Percentiles rank a stretch among this genome's conserved stretches.
These are phyloP conservation scores for Conticribra weissflogii DNA, from an alignment of 108 stramenopile genomes.

Conservation along the genomic window DNA sequence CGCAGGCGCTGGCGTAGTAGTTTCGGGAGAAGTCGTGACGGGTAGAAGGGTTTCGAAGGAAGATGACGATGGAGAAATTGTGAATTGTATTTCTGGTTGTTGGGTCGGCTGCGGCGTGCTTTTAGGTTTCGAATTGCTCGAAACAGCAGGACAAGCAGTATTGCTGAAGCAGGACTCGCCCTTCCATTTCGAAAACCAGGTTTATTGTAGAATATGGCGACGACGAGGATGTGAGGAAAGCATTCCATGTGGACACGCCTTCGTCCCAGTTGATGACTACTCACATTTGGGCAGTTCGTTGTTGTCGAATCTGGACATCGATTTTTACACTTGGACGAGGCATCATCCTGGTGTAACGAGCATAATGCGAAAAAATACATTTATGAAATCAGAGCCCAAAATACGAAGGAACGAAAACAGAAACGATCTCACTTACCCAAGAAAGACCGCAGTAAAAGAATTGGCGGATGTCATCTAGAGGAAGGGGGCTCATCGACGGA, in stretches of 20 bases:
- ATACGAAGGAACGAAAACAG: not conserved
- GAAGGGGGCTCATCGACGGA: conserved; percentile 9
- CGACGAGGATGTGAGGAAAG: too few species aligned
- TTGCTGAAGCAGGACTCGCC: not conserved
- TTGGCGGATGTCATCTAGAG: conserved; percentile 1
- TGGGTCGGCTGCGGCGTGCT: too few species aligned
- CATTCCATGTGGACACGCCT: too few species aligned
- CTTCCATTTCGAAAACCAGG: too few species aligned
- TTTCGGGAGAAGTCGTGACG: too few species aligned
- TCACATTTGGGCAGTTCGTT: not conserved
- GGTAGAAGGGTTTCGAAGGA: too few species aligned
- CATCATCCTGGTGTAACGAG: not conserved
- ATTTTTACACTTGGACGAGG: not conserved
- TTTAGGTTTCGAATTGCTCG: conserved; percentile 4
- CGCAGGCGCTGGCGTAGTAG: not conserved
- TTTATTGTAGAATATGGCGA: too few species aligned
- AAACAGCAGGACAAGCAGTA: conserved; percentile 12
- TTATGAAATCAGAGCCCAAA: not conserved
- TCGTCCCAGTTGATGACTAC: not conserved
- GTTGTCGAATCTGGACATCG: conserved; percentile 5
- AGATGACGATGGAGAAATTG: too few species aligned
- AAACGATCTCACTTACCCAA: conserved; percentile 7
- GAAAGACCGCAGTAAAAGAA: conserved; percentile 13
- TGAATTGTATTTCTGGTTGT: too few species aligned
- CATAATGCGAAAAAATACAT: not conserved